Conservation (phyloP, 1,284 basidiomycete species). For the Takashimella koratensis region DNA sequence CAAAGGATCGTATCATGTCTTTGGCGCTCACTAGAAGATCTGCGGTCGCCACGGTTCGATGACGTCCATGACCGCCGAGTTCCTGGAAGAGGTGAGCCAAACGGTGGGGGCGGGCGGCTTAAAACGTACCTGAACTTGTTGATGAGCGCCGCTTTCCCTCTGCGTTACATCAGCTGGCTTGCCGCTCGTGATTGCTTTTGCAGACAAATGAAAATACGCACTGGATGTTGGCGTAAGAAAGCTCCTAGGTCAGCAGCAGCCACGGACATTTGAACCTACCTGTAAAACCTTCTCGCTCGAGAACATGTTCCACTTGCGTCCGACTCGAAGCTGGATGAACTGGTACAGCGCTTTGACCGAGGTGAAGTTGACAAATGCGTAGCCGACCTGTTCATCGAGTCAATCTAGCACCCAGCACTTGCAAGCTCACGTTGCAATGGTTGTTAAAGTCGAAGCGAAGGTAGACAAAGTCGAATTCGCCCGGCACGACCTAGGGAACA, state of each 20-base stretch:
- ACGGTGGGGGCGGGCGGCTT: no score
- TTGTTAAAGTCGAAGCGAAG: slow-evolving; percentile 49
- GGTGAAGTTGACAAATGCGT: slow-evolving; percentile 49
- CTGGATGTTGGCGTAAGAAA: slow-evolving; percentile 49
- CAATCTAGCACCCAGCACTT: not conserved
- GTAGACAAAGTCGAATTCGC: slow-evolving; percentile 48
- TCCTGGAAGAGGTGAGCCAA: no score
- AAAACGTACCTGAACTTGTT: slow-evolving; percentile 47
- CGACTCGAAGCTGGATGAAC: slow-evolving; percentile 39
- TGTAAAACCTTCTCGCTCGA: slow-evolving; percentile 49
- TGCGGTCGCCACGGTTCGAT: slow-evolving; percentile 45
- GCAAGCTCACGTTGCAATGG: slow-evolving; percentile 44
- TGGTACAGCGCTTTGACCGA: slow-evolving; percentile 31
- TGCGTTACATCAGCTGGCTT: slow-evolving; percentile 7
- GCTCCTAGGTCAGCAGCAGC: slow-evolving; percentile 19
- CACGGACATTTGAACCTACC: slow-evolving; percentile 19
- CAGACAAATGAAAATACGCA: slow-evolving; percentile 20
- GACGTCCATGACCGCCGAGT: slow-evolving; percentile 45
- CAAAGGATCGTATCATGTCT: not conserved
- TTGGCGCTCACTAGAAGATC: slow-evolving; percentile 39
- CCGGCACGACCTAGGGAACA: slow-evolving; percentile 37
- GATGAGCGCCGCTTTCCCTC: slow-evolving; percentile 44
- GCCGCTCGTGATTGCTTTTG: not conserved
- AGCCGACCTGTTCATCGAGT: slow-evolving; percentile 35
- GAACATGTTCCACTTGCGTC: slow-evolving; percentile 48